Percentiles rank a stretch among this genome's conserved stretches.
Evolutionary conservation across 2,329 filamentous ascomycete genomes (phyloP).

Genomic region (Rachicladosporium sp.): DNA sequence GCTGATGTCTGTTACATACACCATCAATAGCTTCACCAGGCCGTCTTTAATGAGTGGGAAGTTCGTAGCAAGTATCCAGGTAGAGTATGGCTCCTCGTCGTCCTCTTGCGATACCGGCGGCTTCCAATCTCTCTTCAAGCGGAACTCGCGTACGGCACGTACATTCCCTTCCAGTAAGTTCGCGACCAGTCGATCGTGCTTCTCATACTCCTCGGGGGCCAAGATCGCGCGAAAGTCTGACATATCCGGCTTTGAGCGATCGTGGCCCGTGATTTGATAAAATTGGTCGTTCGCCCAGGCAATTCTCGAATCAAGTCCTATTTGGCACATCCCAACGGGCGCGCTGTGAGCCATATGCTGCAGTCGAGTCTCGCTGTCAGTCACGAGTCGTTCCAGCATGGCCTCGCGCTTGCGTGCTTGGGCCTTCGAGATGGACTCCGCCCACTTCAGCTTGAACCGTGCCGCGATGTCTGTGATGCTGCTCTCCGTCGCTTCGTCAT

Average conservation of each 20-base stretch:
- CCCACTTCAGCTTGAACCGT: slow-evolving; percentile 11
- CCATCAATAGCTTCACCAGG: slow-evolving; percentile 10
- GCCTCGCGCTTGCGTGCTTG: slow-evolving; percentile 6
- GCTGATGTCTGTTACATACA: slow-evolving; percentile 16
- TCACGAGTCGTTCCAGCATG: slow-evolving; percentile 8
- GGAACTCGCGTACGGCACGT: slow-evolving; percentile 7
- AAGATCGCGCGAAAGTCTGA: slow-evolving; percentile 4
- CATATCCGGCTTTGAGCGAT: slow-evolving; percentile 6
- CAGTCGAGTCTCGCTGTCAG: slow-evolving; percentile 24
- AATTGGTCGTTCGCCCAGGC: slow-evolving; percentile 28
- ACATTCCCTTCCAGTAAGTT: slow-evolving; percentile 5
- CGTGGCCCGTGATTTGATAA: slow-evolving; percentile 14
- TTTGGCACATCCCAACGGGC: slow-evolving; percentile 26
- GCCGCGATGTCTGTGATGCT: slow-evolving; percentile 8
- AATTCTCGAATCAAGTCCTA: slow-evolving; percentile 21
- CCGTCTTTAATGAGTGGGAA: slow-evolving; percentile 12
- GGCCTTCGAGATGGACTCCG: slow-evolving; percentile 7
- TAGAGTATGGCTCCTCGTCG: slow-evolving; percentile 2
- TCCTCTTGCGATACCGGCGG: slow-evolving; percentile 6
- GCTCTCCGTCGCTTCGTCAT: slow-evolving; percentile 7
- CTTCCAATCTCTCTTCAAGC: slow-evolving; percentile 8
- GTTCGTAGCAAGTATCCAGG: slow-evolving; percentile 10
- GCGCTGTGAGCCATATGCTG: slow-evolving; percentile 27
- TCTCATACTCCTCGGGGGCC: slow-evolving; percentile 4
- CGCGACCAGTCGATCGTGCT: slow-evolving; percentile 2